A percentile compares a stretch with the other conserved stretches of the same genome.
These are phyloP conservation scores for Tetrahymena elliotti DNA, from an alignment of 73 alveolate genomes.

Conservation along the genomic window DNA sequence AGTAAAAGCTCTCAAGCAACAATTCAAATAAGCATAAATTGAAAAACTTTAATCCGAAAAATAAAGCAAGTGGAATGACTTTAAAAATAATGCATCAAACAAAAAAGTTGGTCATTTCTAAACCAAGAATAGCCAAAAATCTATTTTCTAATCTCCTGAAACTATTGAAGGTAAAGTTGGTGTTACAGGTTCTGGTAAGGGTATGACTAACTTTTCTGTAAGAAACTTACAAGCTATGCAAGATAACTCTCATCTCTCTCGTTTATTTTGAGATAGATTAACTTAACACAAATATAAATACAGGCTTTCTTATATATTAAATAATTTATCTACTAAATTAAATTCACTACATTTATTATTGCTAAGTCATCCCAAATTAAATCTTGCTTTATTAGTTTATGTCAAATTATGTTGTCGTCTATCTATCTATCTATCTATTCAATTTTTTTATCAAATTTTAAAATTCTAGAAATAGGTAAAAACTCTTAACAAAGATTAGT, in stretches of 20 bases:
- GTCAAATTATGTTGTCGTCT: too few species aligned
- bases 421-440: too few species aligned
- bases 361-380: too few species aligned
- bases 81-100: background rate
- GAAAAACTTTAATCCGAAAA: slow-evolving; percentile 8
- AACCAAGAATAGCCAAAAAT: background rate
- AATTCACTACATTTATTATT: background rate
- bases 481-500: too few species aligned
- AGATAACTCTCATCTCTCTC: background rate
- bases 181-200: background rate
- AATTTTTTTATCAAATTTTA: too few species aligned
- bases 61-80: slow-evolving; percentile 14
- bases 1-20: slow-evolving; percentile 13
- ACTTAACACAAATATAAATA: background rate
- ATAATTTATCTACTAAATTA: background rate
- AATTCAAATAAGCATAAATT: slow-evolving; percentile 11
- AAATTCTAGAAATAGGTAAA: too few species aligned
- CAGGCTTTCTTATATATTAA: background rate
- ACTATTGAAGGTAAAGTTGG: background rate
- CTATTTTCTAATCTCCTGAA: background rate
- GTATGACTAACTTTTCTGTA: background rate
- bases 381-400: too few species aligned
- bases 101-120: background rate
- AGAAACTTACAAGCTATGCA: background rate
- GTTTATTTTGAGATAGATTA: background rate